Percentiles rank a stretch among this genome's conserved stretches.
These are phyloP conservation scores for Aspergillus sp. DNA, from an alignment of 2,329 filamentous ascomycete genomes.

Conservation along the genomic window DNA sequence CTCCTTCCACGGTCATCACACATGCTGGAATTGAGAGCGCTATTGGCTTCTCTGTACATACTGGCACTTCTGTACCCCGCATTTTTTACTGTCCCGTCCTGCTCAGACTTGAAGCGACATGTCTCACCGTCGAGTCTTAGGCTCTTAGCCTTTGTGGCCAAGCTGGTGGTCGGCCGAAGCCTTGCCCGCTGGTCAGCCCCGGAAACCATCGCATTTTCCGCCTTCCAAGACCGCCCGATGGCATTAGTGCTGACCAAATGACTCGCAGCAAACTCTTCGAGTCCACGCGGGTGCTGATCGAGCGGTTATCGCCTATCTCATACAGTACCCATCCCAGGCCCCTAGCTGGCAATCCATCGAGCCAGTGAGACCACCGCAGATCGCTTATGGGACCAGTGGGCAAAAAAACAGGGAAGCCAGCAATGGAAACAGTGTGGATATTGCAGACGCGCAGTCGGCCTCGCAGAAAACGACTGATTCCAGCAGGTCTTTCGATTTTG, in stretches of 20 bases:
- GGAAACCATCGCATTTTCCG: not conserved
- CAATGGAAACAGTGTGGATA: not conserved
- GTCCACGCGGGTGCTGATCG: not conserved
- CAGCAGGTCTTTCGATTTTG: not conserved
- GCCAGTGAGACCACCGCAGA: not conserved
- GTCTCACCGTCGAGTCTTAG: too few species aligned
- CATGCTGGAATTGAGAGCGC: not conserved
- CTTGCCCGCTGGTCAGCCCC: not conserved
- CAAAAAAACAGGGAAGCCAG: not conserved
- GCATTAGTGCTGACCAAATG: conserved; percentile 7
- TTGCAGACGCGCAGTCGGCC: not conserved
- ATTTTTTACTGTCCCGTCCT: not conserved
- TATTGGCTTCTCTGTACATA: not conserved
- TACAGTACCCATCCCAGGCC: not conserved
- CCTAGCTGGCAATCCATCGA: not conserved
- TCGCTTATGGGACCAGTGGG: not conserved
- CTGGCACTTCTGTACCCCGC: not conserved
- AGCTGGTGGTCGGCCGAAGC: too few species aligned
- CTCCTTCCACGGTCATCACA: not conserved
- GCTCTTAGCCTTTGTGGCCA: too few species aligned
- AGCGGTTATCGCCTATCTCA: conserved; percentile 1
- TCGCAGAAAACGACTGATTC: not conserved
- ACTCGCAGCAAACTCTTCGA: conserved; percentile 13
- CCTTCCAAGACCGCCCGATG: not conserved
- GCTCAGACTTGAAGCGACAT: too few species aligned